Evolutionary conservation across 2,329 filamentous ascomycete species (phyloP), one percentile per base, ranked within the genome.

Genomic region (Xylariaceae sp.): DNA sequence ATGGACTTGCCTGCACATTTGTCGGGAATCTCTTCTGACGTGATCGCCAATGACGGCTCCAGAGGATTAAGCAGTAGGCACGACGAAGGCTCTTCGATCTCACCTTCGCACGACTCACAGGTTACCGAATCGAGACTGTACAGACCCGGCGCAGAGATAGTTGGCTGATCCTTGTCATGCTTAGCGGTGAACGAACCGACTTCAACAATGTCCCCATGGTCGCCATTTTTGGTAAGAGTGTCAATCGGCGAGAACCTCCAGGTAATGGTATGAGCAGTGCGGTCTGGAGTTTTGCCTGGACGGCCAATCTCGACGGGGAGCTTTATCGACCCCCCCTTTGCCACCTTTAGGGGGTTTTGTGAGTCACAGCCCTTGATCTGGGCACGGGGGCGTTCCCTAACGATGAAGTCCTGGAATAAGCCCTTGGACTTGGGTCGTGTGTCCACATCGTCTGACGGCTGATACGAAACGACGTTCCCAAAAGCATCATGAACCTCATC

Each of bases 1-100:
- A 98, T 87, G 0, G 93, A 89, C 57, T 89, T 95, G 36, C 90
- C 89, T 28, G 90, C 91, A 62, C 93, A 98, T 61, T 94, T 95
- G 64, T 98, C 93, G 39, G 88, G 86, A 33, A 98, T 89, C 48
- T 89, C 84, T 53, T 95, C 86, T 6, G 81, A 75, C 24, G 76
- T 77, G 37, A 98, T 71, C 4, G 79, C 73, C 43, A 98, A 64
- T 41, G 84, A 80, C 9, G 93, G 93, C 64, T 95, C 84, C 0
- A 93, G 83, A 4, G 93, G 93, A 51, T 97, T 98, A 51, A 94
- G 75, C 40, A 98, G 71, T 44, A 95, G 73, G 62, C 91, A 97
- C n/a, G 90, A 93, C 2, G 91, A 87, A 19, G 93, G 93, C 62
- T 98, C 93, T 50, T 91, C 76, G 4, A 98, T 82, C 53, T 97